Conservation (phyloP, 2,329 filamentous ascomycete species). For the Leptographium wingfieldii region DNA sequence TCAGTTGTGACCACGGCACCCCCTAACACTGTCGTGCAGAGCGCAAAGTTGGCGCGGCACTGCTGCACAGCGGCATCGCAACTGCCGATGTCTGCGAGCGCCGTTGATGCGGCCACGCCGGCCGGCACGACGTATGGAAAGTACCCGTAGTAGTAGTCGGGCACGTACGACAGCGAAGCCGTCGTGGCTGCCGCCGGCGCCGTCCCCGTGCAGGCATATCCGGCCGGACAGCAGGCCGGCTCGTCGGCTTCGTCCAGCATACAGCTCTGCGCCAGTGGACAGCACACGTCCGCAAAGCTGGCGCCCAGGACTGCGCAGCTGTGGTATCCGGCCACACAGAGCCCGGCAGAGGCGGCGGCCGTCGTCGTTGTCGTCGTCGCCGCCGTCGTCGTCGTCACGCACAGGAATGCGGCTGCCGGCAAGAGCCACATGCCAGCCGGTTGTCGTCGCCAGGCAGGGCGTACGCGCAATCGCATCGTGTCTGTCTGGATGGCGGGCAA, state of each 20-base stretch:
- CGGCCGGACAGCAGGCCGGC: conserved; percentile 41
- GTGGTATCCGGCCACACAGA: conserved; percentile 36
- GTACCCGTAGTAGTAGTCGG: conserved; percentile 41
- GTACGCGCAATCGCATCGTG: no score
- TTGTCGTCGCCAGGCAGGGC: no score
- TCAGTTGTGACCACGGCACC: conserved; percentile 6
- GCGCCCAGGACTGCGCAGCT: conserved; percentile 35
- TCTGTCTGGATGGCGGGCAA: no score
- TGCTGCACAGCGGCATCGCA: conserved; percentile 38
- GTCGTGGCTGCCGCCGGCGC: conserved; percentile 29
- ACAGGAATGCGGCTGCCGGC: background rate
- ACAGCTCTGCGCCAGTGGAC: conserved; percentile 36
- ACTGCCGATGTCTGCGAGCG: conserved; percentile 35
- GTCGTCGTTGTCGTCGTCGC: background rate
- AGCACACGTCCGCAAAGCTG: conserved; percentile 37
- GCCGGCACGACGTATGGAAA: conserved; percentile 39
- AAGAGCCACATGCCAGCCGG: background rate
- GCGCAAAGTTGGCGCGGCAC: conserved; percentile 41
- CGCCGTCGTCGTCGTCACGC: background rate
- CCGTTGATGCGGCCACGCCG: conserved; percentile 19
- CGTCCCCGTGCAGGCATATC: conserved; percentile 43
- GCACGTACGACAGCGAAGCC: conserved; percentile 35
- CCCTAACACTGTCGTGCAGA: conserved; percentile 38
- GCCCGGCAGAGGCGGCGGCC: background rate
- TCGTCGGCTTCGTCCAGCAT: conserved; percentile 33